These are phyloP conservation scores for Sporisorium reilianum DNA, from an alignment of 1,284 basidiomycete genomes.

Conservation along the genomic window DNA sequence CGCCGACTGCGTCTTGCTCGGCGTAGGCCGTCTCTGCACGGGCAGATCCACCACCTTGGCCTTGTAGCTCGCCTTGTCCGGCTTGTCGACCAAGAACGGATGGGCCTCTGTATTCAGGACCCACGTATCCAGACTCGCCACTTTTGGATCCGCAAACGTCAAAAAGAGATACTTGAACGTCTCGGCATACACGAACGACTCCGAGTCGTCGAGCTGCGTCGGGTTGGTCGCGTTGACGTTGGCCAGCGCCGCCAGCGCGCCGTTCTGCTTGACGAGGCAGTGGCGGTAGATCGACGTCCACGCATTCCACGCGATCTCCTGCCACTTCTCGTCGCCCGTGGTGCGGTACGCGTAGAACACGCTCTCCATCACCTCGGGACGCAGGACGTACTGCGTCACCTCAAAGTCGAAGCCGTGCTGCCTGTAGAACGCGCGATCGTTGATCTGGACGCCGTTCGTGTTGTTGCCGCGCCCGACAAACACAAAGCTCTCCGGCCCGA, in stretches of 20 bases:
- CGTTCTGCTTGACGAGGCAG: slow-evolving; percentile 74
- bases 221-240: slow-evolving; percentile 43
- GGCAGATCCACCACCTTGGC: slow-evolving; percentile 11
- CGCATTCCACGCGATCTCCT: slow-evolving; percentile 86
- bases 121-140: slow-evolving; percentile 52
- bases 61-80: slow-evolving; percentile 23
- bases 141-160: slow-evolving; percentile 55
- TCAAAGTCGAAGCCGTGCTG: slow-evolving; percentile 56
- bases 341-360: slow-evolving; percentile 57
- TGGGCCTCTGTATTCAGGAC: slow-evolving; percentile 66
- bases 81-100: slow-evolving; percentile 57
- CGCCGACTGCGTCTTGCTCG: not conserved
- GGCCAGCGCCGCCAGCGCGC: slow-evolving; percentile 45
- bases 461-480: slow-evolving; percentile 44
- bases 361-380: slow-evolving; percentile 64
- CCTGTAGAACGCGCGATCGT: slow-evolving; percentile 41
- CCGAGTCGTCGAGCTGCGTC: slow-evolving; percentile 52
- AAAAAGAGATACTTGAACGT: slow-evolving; percentile 64
- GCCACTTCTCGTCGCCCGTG: slow-evolving; percentile 71
- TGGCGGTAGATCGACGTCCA: slow-evolving; percentile 88
- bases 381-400: slow-evolving; percentile 50
- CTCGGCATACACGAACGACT: slow-evolving; percentile 61
- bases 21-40: slow-evolving; percentile 6
- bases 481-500: slow-evolving; percentile 60
- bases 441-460: slow-evolving; percentile 46